Evolutionary conservation across 83 land plant species (phyloP), one percentile per base, ranked within the genome.

Genomic region (Picea engelmannii): DNA sequence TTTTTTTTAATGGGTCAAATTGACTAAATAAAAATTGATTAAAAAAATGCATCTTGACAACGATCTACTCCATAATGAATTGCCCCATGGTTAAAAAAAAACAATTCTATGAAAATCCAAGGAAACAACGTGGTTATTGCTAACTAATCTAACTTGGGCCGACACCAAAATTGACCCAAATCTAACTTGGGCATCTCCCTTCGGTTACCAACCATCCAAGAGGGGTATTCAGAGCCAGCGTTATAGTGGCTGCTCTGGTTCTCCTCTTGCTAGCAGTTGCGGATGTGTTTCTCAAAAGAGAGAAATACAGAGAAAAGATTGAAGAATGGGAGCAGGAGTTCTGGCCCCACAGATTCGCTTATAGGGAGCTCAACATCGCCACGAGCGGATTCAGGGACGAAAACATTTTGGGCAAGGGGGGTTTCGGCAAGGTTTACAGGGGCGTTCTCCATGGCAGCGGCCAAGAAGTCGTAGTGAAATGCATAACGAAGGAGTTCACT

Each of bases 391-490:
- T 86, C 66, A 12, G 40, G 67, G 17, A 74, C 5, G 79, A 78
- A 24, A 55, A 81, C 42, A 35, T 87, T n/a, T 66, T 87, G 59
- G 86, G 83, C 23, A 1, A 6, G 1, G 83, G 86, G 15, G 86
- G 81, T 21, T 84, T 84, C 47, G 84, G 89, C 4, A 64, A 79
- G 13, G 81, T 89, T 3, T 78, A 86, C 68, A 85, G 81, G 58
- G 83, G 80, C 23, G 27, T 61, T 6, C 60, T 81, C 6, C 79
- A 79, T 3, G 44, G 15, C 9, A 38, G 24, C 0, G 66, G 65
- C 17, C 25, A 64, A 31, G 71, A 81, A 11, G 62, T 87, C n/a
- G 87, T 87, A 4, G 87, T 87, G 87, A 87, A 87, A 80, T 62
- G 66, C 49, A 65, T 87, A 40, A 63, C 87, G 2, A 80, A 79